Percentiles rank a stretch among this genome's conserved stretches.
phyloP scores from a whole-genome alignment of 352 stramenopile genomes.

The Globisporangium spinosum region DNA sequence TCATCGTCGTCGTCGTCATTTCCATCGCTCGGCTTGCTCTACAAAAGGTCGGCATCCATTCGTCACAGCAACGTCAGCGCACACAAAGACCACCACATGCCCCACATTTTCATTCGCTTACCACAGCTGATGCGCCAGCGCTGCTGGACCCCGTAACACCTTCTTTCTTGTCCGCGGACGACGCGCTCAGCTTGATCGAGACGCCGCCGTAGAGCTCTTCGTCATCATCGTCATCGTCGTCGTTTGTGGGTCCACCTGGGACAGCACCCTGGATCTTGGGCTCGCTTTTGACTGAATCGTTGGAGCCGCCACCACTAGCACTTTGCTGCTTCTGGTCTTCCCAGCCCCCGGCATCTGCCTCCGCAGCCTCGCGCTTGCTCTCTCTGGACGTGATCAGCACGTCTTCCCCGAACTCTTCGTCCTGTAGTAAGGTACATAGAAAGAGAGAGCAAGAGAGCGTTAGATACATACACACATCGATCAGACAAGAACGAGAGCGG shows the following conservation, averaged over 20 bases:
- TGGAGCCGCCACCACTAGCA: background rate
- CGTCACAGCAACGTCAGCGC: background rate
- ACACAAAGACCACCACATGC: background rate
- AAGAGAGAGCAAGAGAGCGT: background rate
- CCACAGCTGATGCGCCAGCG: background rate
- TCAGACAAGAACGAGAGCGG: background rate
- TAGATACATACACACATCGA: background rate
- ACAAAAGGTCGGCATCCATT: background rate
- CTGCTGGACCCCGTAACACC: conserved; percentile 11
- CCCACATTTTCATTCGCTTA: background rate
- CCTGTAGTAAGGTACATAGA: conserved; percentile 22
- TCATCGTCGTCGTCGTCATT: conserved; percentile 73
- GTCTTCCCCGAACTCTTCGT: conserved; percentile 81
- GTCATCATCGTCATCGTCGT: conserved; percentile 64
- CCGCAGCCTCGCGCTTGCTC: conserved; percentile 17
- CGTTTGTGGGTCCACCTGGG: background rate
- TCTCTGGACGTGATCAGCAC: conserved; percentile 41
- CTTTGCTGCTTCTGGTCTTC: background rate
- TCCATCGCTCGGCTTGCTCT: conserved; percentile 2
- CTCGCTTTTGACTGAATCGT: background rate
- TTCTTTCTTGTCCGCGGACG: conserved; percentile 17
- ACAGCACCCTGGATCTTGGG: background rate
- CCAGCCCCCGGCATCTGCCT: conserved; percentile 10
- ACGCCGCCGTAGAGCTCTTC: conserved; percentile 79
- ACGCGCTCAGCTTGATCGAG: conserved; percentile 59